Percentiles rank a stretch among this genome's conserved stretches.
phyloP scores from a whole-genome alignment of 768 basidiomycete genomes.

The Mycena rosella region DNA sequence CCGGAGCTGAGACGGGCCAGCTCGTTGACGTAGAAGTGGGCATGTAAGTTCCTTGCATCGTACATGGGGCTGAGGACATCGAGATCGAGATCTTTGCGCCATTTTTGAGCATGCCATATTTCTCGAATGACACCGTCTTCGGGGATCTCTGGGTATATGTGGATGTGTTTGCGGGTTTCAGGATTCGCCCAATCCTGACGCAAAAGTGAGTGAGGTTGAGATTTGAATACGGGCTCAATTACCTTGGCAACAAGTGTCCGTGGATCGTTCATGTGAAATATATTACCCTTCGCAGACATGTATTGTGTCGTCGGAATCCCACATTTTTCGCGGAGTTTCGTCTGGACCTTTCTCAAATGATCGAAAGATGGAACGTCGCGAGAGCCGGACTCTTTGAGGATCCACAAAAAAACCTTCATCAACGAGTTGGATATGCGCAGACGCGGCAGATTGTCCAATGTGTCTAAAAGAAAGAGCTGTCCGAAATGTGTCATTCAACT shows the following conservation, averaged over 20 bases:
- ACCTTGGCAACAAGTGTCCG: constrained; percentile 7
- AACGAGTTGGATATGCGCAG: constrained; percentile 13
- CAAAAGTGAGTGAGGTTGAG: background rate
- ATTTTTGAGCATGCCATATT: too few relatives aligned
- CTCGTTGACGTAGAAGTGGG: constrained; percentile 27
- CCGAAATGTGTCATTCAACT: background rate
- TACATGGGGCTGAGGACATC: constrained; percentile 38
- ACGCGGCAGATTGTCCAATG: constrained; percentile 11
- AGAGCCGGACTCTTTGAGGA: background rate
- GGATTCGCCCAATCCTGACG: constrained; percentile 51
- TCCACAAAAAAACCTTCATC: constrained; percentile 15
- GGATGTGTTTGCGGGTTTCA: constrained; percentile 39
- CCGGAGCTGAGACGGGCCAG: constrained; percentile 2
- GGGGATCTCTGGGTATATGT: constrained; percentile 46
- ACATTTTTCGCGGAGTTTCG: background rate
- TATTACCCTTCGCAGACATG: background rate
- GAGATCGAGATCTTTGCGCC: constrained; percentile 38
- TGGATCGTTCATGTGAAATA: constrained; percentile 2
- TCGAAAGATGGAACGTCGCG: constrained; percentile 5
- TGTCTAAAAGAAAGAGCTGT: background rate
- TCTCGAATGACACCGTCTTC: constrained; percentile 45
- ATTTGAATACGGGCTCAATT: background rate
- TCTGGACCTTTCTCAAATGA: background rate
- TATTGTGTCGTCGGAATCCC: background rate
- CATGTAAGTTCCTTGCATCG: background rate